Base-by-base conservation (phyloP, 2,329 filamentous ascomycete genomes). In the Beauveria pseudobassiana region DNA sequence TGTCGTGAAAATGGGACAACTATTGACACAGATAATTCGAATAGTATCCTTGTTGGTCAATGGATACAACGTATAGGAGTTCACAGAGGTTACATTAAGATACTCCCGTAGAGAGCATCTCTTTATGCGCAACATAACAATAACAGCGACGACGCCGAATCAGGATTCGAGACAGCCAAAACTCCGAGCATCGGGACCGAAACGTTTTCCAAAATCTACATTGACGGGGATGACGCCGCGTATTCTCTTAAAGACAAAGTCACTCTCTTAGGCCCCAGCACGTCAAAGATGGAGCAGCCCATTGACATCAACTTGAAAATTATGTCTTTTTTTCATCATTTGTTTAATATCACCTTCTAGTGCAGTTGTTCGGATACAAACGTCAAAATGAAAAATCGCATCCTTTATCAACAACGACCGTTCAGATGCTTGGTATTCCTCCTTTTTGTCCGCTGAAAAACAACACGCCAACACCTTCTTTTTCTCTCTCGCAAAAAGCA, bases 141-240 rank as follows among this genome's bases (percentile, higher is more conserved):
- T 12, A 34, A 34, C 30, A 14, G 30, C 30, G 30, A 34, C 30
- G 30, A 34, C 30, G 30, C 12, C 30, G 30, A 34, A 12, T 34
- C 81, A 80, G 10, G 85, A 89, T 67, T 83, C 91, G 64, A 87
- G 89, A 73, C 90, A 96, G 85, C 83, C 67, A 96, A 96, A 82
- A 93, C 95, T 77, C 80, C 86, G 40, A 83, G 85, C 1, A 78
- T 96, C 16, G 91, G 91, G 63, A 86, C 79, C 67, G 96, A 96
- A 81, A 90, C 89, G 75, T 38, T 93, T 86, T 81, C 82, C 62
- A 81, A 85, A 60, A 79, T 96, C 67, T 76, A 93, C 63, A 77
- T 96, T 59, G 91, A 96, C 71, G 91, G 96, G 75, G 87, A 82
- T 48, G 91, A 96, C 70, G 89, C 87, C 60, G 85, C 86, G 71